Conservation (phyloP, 2,329 filamentous ascomycete species). For the Paradendryphiella salina region DNA sequence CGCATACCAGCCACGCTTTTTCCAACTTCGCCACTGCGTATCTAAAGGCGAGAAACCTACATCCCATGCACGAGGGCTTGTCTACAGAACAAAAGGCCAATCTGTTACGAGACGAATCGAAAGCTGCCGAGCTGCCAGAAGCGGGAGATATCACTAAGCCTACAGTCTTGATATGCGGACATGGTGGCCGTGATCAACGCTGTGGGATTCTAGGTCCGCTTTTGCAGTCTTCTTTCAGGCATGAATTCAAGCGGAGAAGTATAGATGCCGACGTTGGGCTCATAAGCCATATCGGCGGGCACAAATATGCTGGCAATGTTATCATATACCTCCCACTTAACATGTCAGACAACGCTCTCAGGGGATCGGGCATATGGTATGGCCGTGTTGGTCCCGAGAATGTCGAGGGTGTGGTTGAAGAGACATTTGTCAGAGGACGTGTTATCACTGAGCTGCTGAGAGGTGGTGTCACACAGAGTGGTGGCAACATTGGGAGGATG, state of each 20-base stretch:
- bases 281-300: constrained; percentile 80
- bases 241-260: constrained; percentile 57
- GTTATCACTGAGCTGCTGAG: constrained; percentile 73
- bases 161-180: constrained; percentile 81
- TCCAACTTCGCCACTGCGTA: constrained; percentile 65
- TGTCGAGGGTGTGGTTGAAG: constrained; percentile 73
- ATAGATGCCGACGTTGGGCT: constrained; percentile 65
- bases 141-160: constrained; percentile 52
- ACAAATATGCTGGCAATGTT: constrained; percentile 84
- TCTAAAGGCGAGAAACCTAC: constrained; percentile 65
- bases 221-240: constrained; percentile 70
- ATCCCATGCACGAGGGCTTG: constrained; percentile 62
- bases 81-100: constrained; percentile 56
- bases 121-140: constrained; percentile 54
- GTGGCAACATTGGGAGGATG: constrained; percentile 34
- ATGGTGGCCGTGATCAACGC: constrained; percentile 76
- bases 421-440: constrained; percentile 69
- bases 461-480: constrained; percentile 60
- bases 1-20: constrained; percentile 62
- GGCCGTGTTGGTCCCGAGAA: constrained; percentile 74
- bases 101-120: constrained; percentile 53
- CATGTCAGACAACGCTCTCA: constrained; percentile 57
- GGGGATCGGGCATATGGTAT: constrained; percentile 79
- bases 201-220: constrained; percentile 81
- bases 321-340: constrained; percentile 74